Evolutionary conservation across 768 basidiomycete species (phyloP).

Genomic region (Lactarius indigo): DNA sequence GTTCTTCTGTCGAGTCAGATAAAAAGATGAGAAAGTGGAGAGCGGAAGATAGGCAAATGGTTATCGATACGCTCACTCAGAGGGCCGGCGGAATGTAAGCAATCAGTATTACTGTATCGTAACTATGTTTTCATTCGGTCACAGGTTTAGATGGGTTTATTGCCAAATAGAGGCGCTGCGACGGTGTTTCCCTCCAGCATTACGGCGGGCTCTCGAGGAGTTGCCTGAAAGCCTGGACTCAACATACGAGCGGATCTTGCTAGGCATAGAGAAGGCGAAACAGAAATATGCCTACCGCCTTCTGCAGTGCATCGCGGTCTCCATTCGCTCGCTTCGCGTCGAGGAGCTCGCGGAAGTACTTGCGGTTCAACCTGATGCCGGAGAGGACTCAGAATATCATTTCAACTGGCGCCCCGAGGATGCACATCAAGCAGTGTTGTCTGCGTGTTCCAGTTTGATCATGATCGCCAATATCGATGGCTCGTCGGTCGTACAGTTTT

Average conservation of each 20-base stretch:
- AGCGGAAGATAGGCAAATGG: neutral
- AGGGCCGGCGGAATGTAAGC: conserved; percentile 5
- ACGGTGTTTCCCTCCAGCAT: neutral
- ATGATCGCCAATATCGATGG: neutral
- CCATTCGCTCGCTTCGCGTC: neutral
- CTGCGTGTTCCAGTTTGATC: neutral
- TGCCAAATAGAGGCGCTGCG: conserved; percentile 5
- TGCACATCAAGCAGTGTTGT: neutral
- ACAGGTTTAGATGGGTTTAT: conserved; percentile 1
- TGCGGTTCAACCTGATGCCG: neutral
- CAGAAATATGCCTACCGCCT: neutral
- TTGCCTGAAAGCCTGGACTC: neutral
- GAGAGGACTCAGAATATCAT: neutral
- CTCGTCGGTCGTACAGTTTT: neutral
- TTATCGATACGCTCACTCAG: neutral
- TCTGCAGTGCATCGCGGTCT: neutral
- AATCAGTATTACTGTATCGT: neutral
- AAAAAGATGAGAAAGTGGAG: neutral
- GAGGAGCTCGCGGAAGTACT: conserved; percentile 9
- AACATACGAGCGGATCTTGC: neutral
- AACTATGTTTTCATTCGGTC: neutral
- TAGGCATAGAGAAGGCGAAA: neutral
- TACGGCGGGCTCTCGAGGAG: neutral
- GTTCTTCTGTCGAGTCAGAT: neutral
- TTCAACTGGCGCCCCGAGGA: neutral